Evolutionary conservation across 2,329 filamentous ascomycete species (phyloP), one percentile per base, ranked within the genome.

Genomic region (Ustilaginoidea virens): DNA sequence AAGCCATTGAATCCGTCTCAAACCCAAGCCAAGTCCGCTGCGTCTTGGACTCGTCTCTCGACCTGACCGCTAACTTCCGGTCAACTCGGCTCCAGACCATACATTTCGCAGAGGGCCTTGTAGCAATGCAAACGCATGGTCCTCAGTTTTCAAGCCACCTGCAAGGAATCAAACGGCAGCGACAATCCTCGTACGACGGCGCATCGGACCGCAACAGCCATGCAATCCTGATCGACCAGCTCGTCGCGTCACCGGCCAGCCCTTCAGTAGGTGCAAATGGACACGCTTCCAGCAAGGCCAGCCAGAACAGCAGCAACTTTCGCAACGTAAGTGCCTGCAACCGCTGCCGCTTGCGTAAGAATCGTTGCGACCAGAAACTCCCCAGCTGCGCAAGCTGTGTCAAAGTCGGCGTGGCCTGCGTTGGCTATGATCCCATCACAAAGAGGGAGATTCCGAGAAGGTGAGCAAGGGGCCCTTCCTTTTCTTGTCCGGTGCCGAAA

Each of bases 281-380:
- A 7, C 16, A n/a, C 12, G 17, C 7, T 9, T 9, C 27, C 28
- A 46, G 47, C 28, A 71, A 68, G 43, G 51, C 58, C 10, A 64
- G 64, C 7, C 67, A 73, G 49, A 71, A 67, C 49, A 73, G 68
- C 49, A 73, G 64, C 50, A 74, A 64, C 39, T 87, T 87, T 46
- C 75, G 80, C 43, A 87, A 86, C 51, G 87, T 96, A 39, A 92
- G 81, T 51, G 87, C 87, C 32, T 96, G 87, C 56, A 93, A 94
- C 58, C 73, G 85, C 23, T 96, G 87, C 53, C 72, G 87, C 25
- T 59, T 92, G 50, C 72, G 87, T 45, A 96, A 96, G 63, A 96
- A 94, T 50, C 69, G 85, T 30, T 96, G 87, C 55, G 87, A 96
- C 55, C 87, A 94, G 63, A 77, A 79, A 39, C 66, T 96, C 36